Conservation (phyloP, 169 alveolate genomes). For the Condylostoma magnum region DNA sequence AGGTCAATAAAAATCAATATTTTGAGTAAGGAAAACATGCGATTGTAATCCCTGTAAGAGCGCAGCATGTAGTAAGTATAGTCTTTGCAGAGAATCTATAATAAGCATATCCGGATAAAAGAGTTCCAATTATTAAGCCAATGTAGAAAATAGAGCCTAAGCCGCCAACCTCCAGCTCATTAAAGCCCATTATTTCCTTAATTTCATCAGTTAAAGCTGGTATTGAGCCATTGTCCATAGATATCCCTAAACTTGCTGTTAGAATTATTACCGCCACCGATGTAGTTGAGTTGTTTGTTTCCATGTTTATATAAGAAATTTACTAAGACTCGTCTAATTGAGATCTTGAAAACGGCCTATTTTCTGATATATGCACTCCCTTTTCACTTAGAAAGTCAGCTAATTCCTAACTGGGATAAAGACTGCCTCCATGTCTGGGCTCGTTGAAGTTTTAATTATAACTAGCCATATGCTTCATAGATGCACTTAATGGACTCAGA, state of each 20-base stretch:
- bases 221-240: not conserved
- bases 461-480: too few relatives aligned
- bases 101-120: not conserved
- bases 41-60: not conserved
- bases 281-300: too few relatives aligned
- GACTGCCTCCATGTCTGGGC: too few relatives aligned
- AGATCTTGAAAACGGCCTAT: too few relatives aligned
- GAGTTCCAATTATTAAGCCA: constrained; percentile 53
- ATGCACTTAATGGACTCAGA: too few relatives aligned
- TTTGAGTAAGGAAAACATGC: constrained; percentile 1
- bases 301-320: too few relatives aligned
- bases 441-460: too few relatives aligned
- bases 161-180: constrained; percentile 52
- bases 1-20: constrained; percentile 41
- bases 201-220: not conserved
- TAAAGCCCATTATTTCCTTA: constrained; percentile 45
- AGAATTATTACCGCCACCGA: not conserved
- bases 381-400: too few relatives aligned
- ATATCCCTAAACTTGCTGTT: not conserved
- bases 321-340: too few relatives aligned
- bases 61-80: too few relatives aligned
- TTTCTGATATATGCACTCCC: too few relatives aligned
- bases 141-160: constrained; percentile 68
- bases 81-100: not conserved
- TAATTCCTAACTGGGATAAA: too few relatives aligned